phyloP scores from a whole-genome alignment of 352 stramenopile species.

The Phytophthora fragariaefolia region DNA sequence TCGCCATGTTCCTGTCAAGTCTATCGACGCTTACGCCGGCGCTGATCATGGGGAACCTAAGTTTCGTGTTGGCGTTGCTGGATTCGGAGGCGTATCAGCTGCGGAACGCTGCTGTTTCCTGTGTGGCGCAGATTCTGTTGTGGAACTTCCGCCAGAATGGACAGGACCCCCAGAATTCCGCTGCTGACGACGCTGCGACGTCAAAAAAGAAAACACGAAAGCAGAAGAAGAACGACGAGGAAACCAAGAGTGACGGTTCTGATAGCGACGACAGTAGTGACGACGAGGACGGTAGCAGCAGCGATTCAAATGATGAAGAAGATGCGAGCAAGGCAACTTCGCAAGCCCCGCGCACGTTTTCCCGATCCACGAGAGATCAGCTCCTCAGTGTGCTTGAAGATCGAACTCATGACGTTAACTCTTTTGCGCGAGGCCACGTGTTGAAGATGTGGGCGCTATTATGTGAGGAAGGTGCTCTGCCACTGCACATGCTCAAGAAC shows the following conservation, averaged over 20 bases:
- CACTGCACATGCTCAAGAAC: slow-evolving; percentile 85
- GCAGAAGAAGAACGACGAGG: slow-evolving; percentile 24
- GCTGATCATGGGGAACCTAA: slow-evolving; percentile 79
- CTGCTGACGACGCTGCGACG: slow-evolving; percentile 20
- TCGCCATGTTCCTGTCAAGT: slow-evolving; percentile 72
- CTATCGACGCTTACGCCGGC: slow-evolving; percentile 68
- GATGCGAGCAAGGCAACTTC: slow-evolving; percentile 21
- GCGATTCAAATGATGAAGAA: slow-evolving; percentile 34
- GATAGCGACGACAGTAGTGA: slow-evolving; percentile 37
- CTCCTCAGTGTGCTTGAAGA: slow-evolving; percentile 92
- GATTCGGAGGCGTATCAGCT: slow-evolving; percentile 83
- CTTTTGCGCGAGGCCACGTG: slow-evolving; percentile 91
- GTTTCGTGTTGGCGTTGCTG: slow-evolving; percentile 75
- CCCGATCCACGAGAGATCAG: slow-evolving; percentile 67
- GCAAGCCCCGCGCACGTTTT: slow-evolving; percentile 51
- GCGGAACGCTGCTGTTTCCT: slow-evolving; percentile 78
- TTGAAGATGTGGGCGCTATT: slow-evolving; percentile 93
- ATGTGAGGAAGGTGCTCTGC: slow-evolving; percentile 85
- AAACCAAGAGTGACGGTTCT: slow-evolving; percentile 30
- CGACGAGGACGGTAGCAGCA: slow-evolving; percentile 32
- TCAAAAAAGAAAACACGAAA: slow-evolving; percentile 25
- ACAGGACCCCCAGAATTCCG: slow-evolving; percentile 8
- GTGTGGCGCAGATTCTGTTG: slow-evolving; percentile 74
- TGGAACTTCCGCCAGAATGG: slow-evolving; percentile 76
- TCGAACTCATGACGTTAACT: slow-evolving; percentile 92